Percentiles rank a stretch among this genome's conserved stretches.
Evolutionary conservation across 164 flowering plant species (phyloP).

Genomic region (Annona squamosa): DNA sequence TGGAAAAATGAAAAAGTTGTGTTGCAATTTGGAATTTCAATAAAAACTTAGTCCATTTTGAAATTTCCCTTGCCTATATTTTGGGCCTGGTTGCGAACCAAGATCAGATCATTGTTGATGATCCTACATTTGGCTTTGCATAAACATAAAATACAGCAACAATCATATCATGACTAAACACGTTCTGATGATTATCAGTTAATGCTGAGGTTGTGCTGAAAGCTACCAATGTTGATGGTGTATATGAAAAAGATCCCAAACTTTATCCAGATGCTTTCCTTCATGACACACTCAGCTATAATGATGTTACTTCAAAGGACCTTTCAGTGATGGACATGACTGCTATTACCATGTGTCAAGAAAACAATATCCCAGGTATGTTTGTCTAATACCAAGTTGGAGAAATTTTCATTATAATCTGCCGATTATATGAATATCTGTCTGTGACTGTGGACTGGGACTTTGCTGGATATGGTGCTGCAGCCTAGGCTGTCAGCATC

Average conservation of each 20-base stretch:
- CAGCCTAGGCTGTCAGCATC: not conserved
- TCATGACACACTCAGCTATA: slow-evolving; percentile 69
- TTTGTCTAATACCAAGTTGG: not conserved
- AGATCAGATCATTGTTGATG: not conserved
- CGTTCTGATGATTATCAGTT: slow-evolving; percentile 39
- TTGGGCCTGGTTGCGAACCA: not conserved
- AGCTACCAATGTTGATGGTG: slow-evolving; percentile 98
- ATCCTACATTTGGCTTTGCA: not conserved
- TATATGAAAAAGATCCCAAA: slow-evolving; percentile 75
- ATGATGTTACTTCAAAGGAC: slow-evolving; percentile 78
- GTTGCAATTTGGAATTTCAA: too few species aligned
- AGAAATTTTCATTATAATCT: not conserved
- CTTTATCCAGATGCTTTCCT: slow-evolving; percentile 72
- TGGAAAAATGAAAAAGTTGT: too few species aligned
- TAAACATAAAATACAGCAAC: not conserved
- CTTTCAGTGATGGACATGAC: slow-evolving; percentile 99
- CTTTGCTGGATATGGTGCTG: not conserved
- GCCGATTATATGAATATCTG: not conserved
- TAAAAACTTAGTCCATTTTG: too few species aligned
- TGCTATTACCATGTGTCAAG: slow-evolving; percentile 93
- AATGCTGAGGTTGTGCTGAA: slow-evolving; percentile 97
- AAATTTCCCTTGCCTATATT: too few species aligned
- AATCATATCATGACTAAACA: not conserved
- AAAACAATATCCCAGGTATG: slow-evolving; percentile 92
- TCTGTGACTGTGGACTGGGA: not conserved